Conservation (phyloP, 768 basidiomycete species). For the Tulasnella sp. region DNA sequence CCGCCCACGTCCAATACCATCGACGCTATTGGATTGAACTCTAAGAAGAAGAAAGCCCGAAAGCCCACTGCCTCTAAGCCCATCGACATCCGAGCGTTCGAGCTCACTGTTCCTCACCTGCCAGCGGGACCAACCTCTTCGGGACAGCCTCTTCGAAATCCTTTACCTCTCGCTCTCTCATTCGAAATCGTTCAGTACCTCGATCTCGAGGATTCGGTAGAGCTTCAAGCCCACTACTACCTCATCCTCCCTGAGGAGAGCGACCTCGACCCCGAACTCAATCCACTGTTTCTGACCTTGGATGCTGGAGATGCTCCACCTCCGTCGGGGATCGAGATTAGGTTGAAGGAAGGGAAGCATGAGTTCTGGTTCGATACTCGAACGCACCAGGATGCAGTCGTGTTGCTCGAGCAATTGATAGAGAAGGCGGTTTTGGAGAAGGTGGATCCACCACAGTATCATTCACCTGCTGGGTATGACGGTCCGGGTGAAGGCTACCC, state of each 20-base stretch:
- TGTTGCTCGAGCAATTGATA: not conserved
- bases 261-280: not conserved
- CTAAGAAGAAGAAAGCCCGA: not conserved
- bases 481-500: not conserved
- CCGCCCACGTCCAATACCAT: not conserved
- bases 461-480: not conserved
- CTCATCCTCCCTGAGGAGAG: constrained; percentile 4
- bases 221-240: constrained; percentile 1
- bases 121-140: constrained; percentile 4
- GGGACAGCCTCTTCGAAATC: constrained; percentile 5
- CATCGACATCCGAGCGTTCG: not conserved
- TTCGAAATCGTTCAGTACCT: constrained; percentile 9
- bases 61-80: constrained; percentile 12
- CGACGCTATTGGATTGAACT: not conserved
- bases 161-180: not conserved
- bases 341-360: not conserved
- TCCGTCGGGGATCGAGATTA: not conserved
- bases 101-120: constrained; percentile 4
- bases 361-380: constrained; percentile 1
- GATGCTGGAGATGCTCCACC: not conserved
- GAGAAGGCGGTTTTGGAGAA: not conserved
- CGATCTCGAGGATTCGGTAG: not conserved
- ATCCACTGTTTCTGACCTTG: not conserved
- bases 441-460: not conserved
- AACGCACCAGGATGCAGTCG: not conserved